Base-by-base conservation (phyloP, 192 early-diverging fungal genomes). In the Chytriomyces sp. region DNA sequence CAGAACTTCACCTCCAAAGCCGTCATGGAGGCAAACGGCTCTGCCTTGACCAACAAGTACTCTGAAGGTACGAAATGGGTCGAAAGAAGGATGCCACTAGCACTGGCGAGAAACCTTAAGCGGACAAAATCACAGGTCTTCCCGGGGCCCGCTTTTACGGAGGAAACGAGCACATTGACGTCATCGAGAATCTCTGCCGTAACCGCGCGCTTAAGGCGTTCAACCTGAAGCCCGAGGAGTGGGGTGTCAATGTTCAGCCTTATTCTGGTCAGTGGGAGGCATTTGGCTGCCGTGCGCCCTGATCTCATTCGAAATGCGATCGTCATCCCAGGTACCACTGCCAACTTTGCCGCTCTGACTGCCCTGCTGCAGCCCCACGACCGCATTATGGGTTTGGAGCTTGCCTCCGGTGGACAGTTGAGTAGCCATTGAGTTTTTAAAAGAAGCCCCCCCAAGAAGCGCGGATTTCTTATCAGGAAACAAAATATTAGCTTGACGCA, bases 161-260 rank as follows among this genome's bases (percentile, higher is more conserved):
- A 78, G 98, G 98, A 77, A 99, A 99, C 86, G 94, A 99, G 87
- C 91, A 85, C 85, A 92, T 99, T 76, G 98, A 99, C 81, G 81
- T 91, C 79, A 82, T 99, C 60, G 98, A 99, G 86, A 88, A 91
- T 65, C 83, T 99, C 59, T 99, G 98, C 88, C 93, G 93, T 68
- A 83, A 92, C 82, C 93, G 98, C 77, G 98, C 98, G 33, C 86
- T 99, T 30, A 88, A 83, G 60, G 98, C 96, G 33, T 99, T 98
- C 82, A 83, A 88, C 77, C 88, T 99, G 55, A 89, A 91, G 74
- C 72, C 93, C 34, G 83, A 80, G 34, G 88, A 97, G 77, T 99
- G 98, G 98, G 98, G 98, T 65, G 98, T 98, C 77, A 99, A 99
- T 74, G 98, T 99, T 52, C 98, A 99, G 86, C 93, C 98, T 57